Evolutionary conservation across 192 early-diverging fungal genomes (phyloP), one percentile per base, ranked within the genome.

Genomic region (Thamnidium elegans): DNA sequence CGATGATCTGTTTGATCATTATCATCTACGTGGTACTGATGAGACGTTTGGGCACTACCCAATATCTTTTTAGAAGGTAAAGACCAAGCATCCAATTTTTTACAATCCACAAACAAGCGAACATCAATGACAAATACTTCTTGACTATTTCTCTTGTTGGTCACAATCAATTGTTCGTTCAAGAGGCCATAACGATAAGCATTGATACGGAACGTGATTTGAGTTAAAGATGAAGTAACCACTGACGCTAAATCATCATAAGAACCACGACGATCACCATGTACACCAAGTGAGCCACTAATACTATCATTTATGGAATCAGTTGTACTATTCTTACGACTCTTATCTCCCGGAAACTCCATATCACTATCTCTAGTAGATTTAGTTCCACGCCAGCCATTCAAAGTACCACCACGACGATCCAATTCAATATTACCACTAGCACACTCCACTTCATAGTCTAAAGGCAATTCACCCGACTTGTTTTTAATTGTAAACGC

Each of bases 401-500:
- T 74, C 8, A 86, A 62, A 7, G 80, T 79, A 26, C 84, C 84
- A 48, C 74, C 70, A 1, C 74, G 63, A 15, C 78, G 65, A 54
- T 86, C 84, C 48, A 86, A 36, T 26, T 81, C 71, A 34, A 86
- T 76, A 56, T 81, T 86, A 10, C 78, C 73, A 48, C 68, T 76
- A 1, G 68, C 58, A 17, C 81, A 82, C 54, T 82, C 78, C 2
- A 87, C 75, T 55, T 71, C 65, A 58, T 85, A 92, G 61, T 89
- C 84, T 43, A 92, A 63, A 0, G 92, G 92, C 32, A 94, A 65
- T 15, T 82, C 64, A 30, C 84, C 79, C 1, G 90, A 87, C 59
- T 85, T 71, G 66, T 94, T 94, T 45, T 79, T 72, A 42, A 94
- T 74, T 3, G 73, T 81, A 48, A 94, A 90, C 9, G 80, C 75